Evolutionary conservation across 805 yeast species (phyloP).

Genomic region (Candida sakaeoensis): DNA sequence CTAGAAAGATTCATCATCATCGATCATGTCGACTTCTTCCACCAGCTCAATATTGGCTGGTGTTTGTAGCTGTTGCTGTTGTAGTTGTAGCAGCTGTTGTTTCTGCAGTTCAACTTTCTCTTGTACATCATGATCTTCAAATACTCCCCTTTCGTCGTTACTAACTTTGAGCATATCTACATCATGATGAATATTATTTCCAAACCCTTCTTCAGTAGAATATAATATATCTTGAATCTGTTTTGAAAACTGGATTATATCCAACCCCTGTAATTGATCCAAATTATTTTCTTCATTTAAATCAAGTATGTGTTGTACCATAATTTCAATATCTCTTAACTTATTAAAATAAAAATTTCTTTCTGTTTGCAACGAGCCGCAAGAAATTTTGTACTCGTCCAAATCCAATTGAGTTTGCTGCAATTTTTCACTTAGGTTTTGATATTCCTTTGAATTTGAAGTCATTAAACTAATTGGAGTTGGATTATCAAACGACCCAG

Average conservation of each 20-base stretch:
- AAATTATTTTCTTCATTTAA: slow-evolving; percentile 22
- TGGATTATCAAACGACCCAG: slow-evolving; percentile 1
- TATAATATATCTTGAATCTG: slow-evolving; percentile 76
- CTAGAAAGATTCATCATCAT: slow-evolving; percentile 14
- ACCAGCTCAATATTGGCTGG: too few species aligned
- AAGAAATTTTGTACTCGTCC: slow-evolving; percentile 53
- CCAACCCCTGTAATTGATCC: slow-evolving; percentile 38
- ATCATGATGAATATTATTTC: slow-evolving; percentile 8
- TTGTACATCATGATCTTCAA: too few species aligned
- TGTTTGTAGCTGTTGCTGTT: not conserved
- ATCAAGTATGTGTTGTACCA: slow-evolving; percentile 53
- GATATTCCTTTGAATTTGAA: not conserved
- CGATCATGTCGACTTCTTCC: slow-evolving; percentile 14
- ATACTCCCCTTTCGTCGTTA: too few species aligned
- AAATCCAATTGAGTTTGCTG: slow-evolving; percentile 35
- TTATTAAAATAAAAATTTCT: slow-evolving; percentile 89
- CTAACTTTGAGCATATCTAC: not conserved
- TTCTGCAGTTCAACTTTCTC: too few species aligned
- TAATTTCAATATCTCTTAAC: slow-evolving; percentile 80
- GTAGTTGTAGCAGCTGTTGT: too few species aligned
- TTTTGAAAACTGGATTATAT: slow-evolving; percentile 29
- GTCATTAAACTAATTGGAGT: slow-evolving; percentile 3
- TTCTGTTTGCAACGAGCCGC: slow-evolving; percentile 72
- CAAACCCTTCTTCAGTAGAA: slow-evolving; percentile 78
- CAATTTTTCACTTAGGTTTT: slow-evolving; percentile 1